Evolutionary conservation across 108 stramenopile species (phyloP).

Genomic region (Licmophora abbreviata): DNA sequence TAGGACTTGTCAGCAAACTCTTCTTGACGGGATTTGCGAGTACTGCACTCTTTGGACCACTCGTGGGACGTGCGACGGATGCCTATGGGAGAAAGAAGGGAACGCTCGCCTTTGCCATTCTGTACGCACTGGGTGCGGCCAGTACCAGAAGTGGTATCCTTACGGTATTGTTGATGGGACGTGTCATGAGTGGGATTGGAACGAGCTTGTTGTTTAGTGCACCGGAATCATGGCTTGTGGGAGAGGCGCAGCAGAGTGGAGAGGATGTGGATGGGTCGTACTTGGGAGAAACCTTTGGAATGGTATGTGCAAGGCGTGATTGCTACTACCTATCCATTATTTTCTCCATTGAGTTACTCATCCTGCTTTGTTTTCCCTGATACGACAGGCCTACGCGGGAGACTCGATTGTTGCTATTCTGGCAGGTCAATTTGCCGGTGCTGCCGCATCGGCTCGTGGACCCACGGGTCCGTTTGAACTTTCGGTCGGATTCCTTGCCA

Average conservation of each 20-base stretch:
- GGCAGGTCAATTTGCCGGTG: slow-evolving; percentile 85
- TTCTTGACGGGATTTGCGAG: slow-evolving; percentile 91
- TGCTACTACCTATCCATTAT: not conserved
- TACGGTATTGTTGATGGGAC: slow-evolving; percentile 69
- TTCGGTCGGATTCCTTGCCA: slow-evolving; percentile 78
- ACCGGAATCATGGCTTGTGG: slow-evolving; percentile 96
- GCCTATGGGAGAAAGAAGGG: slow-evolving; percentile 79
- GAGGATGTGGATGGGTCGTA: slow-evolving; percentile 49
- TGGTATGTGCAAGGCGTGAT: slow-evolving; percentile 31
- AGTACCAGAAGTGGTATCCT: slow-evolving; percentile 74
- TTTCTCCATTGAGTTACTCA: slow-evolving; percentile 2
- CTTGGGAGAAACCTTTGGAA: slow-evolving; percentile 90
- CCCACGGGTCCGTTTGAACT: slow-evolving; percentile 96
- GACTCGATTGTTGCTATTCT: slow-evolving; percentile 93
- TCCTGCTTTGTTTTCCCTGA: slow-evolving; percentile 1
- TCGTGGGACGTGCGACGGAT: slow-evolving; percentile 79
- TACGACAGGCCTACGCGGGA: slow-evolving; percentile 74
- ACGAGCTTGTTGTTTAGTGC: slow-evolving; percentile 82
- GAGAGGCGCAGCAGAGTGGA: slow-evolving; percentile 67
- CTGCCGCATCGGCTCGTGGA: slow-evolving; percentile 74
- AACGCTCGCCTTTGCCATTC: slow-evolving; percentile 69
- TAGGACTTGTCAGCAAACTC: slow-evolving; percentile 68
- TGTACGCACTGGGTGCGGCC: slow-evolving; percentile 75
- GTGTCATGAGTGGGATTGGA: slow-evolving; percentile 85
- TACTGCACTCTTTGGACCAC: slow-evolving; percentile 87